These are phyloP conservation scores for Cystofilobasidium bisporidii DNA, from an alignment of 768 basidiomycete species.

Conservation along the genomic window DNA sequence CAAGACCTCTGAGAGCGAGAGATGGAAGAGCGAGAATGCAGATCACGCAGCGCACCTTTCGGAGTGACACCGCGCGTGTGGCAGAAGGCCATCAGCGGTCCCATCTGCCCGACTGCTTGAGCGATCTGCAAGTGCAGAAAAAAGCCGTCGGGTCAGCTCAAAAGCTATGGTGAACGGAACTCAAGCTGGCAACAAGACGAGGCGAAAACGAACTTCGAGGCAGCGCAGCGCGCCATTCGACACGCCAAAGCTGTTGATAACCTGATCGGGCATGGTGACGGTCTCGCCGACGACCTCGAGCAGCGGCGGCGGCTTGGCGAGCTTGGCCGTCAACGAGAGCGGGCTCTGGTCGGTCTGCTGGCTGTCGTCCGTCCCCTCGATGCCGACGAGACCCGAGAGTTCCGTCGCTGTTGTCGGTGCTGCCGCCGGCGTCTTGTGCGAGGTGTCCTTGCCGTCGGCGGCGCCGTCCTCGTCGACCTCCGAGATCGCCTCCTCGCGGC, in stretches of 20 bases:
- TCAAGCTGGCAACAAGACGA: not conserved
- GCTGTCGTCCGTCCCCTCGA: not conserved
- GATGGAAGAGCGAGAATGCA: too few species aligned
- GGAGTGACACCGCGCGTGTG: conserved; percentile 15
- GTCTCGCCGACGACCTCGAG: not conserved
- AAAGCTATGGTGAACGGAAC: not conserved
- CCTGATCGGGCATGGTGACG: conserved; percentile 10
- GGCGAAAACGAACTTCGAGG: conserved; percentile 11
- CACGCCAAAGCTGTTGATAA: conserved; percentile 22
- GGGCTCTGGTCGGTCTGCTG: too few species aligned
- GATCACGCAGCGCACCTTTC: not conserved
- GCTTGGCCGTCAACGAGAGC: too few species aligned
- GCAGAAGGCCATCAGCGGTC: conserved; percentile 22
- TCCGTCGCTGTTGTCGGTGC: not conserved
- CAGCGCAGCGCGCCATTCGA: conserved; percentile 23
- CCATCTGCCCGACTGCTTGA: conserved; percentile 16
- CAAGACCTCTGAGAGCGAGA: too few species aligned
- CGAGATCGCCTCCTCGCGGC: conserved; percentile 2
- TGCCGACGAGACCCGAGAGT: not conserved
- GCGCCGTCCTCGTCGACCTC: conserved; percentile 7
- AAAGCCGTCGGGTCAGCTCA: not conserved
- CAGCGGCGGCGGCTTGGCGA: not conserved
- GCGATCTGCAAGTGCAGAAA: conserved; percentile 6
- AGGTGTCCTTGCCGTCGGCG: not conserved
- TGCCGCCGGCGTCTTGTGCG: too few species aligned